Conservation (phyloP, 352 stramenopile genomes). For the Thraustotheca clavata region DNA sequence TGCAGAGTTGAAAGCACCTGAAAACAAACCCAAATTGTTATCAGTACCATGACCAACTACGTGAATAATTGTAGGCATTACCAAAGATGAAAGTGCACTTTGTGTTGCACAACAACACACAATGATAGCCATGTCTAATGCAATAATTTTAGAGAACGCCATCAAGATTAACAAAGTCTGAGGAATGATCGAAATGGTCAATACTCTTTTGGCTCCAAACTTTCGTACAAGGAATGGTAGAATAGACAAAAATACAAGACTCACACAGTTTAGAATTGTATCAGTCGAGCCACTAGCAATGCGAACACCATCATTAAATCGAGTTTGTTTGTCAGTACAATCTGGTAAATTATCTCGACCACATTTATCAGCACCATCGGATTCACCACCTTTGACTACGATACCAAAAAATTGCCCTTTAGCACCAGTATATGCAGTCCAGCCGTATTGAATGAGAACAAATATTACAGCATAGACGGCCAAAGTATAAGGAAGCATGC, state of each 20-base stretch:
- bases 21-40: slow-evolving; percentile 58
- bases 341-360: background rate
- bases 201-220: slow-evolving; percentile 37
- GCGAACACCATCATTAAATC: slow-evolving; percentile 48
- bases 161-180: slow-evolving; percentile 47
- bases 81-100: background rate
- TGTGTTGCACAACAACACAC: slow-evolving; percentile 40
- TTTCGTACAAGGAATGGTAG: slow-evolving; percentile 40
- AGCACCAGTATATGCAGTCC: slow-evolving; percentile 54
- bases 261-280: slow-evolving; percentile 45
- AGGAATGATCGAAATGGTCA: slow-evolving; percentile 39
- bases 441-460: slow-evolving; percentile 49
- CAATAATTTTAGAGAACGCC: slow-evolving; percentile 39
- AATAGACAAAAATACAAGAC: slow-evolving; percentile 39
- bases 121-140: slow-evolving; percentile 41
- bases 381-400: slow-evolving; percentile 40
- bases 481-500: slow-evolving; percentile 31
- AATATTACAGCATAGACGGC: slow-evolving; percentile 49
- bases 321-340: slow-evolving; percentile 30
- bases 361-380: slow-evolving; percentile 40
- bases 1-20: slow-evolving; percentile 64
- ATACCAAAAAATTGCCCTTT: slow-evolving; percentile 63
- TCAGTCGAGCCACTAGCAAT: slow-evolving; percentile 41
- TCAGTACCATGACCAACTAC: background rate
- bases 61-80: slow-evolving; percentile 16